These are phyloP conservation scores for Suhomyces tanzawaensis DNA, from an alignment of 805 yeast species.

Conservation along the genomic window DNA sequence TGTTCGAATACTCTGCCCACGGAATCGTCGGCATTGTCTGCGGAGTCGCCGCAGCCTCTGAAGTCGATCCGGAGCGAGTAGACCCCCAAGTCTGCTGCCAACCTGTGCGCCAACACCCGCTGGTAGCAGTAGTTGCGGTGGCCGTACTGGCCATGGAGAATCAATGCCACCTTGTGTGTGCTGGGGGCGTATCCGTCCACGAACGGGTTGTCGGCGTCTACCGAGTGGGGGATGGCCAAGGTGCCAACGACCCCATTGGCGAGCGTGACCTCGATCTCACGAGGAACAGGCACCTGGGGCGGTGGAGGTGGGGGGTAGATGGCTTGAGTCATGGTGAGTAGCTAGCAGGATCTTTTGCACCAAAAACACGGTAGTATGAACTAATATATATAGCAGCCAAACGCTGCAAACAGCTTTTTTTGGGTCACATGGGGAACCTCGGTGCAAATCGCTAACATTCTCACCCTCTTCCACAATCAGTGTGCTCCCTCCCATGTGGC, in stretches of 20 bases:
- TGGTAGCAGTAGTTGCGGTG: conserved; percentile 81
- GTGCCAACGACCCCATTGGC: conserved; percentile 38
- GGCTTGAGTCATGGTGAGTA: background rate
- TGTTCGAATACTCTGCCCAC: conserved; percentile 57
- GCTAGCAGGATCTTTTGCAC: too few relatives aligned
- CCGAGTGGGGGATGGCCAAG: conserved; percentile 37
- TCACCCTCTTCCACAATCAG: too few relatives aligned
- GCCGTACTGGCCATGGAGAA: conserved; percentile 85
- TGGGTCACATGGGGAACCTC: too few relatives aligned
- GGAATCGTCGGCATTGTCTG: conserved; percentile 36
- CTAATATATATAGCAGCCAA: too few relatives aligned
- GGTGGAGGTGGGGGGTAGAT: background rate
- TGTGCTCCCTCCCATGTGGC: background rate
- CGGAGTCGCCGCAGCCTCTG: conserved; percentile 80
- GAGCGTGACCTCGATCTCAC: conserved; percentile 35
- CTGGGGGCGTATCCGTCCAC: conserved; percentile 33
- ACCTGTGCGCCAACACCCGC: conserved; percentile 52
- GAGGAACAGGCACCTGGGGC: conserved; percentile 17
- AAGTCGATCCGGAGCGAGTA: conserved; percentile 78
- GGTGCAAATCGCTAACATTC: too few relatives aligned
- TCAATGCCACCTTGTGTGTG: conserved; percentile 52
- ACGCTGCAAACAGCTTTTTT: too few relatives aligned
- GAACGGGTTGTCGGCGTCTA: conserved; percentile 21
- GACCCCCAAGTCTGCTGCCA: conserved; percentile 60
- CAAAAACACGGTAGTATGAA: too few relatives aligned